Evolutionary conservation across 2,329 filamentous ascomycete species (phyloP).

Genomic region (Didymella keratinophila): DNA sequence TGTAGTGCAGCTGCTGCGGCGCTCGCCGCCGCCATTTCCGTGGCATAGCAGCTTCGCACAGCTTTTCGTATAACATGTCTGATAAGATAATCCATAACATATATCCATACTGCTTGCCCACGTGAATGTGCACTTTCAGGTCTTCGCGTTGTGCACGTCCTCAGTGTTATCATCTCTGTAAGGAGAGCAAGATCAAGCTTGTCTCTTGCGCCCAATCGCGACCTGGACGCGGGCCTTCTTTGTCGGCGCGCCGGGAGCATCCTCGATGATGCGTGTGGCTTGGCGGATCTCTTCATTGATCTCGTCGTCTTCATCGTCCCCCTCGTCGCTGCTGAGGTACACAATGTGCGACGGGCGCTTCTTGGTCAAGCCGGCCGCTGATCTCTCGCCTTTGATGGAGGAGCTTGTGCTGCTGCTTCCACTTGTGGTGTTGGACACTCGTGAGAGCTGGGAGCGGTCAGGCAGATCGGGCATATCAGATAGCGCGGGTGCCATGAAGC

Average conservation of each 20-base stretch:
- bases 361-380: background rate
- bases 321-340: conserved; percentile 25
- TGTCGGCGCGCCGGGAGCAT: background rate
- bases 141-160: too few species aligned
- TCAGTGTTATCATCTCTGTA: too few species aligned
- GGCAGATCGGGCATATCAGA: conserved; percentile 12
- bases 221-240: conserved; percentile 34
- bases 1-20: background rate
- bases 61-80: background rate
- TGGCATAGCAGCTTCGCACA: background rate
- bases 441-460: conserved; percentile 2
- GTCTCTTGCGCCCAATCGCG: conserved; percentile 19
- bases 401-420: background rate
- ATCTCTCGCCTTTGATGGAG: background rate
- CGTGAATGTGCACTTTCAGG: background rate
- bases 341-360: conserved; percentile 25
- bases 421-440: background rate
- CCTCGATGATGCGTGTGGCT: conserved; percentile 21
- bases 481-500: conserved; percentile 32
- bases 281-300: conserved; percentile 25
- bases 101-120: background rate
- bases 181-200: background rate
- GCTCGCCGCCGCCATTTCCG: too few species aligned
- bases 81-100: background rate
- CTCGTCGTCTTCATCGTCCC: conserved; percentile 28